phyloP scores from a whole-genome alignment of 2,329 filamentous ascomycete genomes.

The Hirsutella thompsonii region DNA sequence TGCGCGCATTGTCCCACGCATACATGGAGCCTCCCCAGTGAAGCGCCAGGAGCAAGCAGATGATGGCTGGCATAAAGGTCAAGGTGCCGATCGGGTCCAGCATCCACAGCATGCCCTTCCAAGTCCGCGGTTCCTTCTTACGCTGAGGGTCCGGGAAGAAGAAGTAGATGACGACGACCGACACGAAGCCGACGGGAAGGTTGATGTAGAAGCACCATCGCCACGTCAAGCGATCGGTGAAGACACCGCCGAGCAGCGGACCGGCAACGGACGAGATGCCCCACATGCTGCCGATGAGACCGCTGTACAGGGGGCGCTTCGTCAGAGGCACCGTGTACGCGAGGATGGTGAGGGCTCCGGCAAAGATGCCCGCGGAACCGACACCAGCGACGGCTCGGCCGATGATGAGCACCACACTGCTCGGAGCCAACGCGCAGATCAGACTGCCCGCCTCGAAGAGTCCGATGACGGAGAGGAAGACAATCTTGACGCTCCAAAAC shows the following conservation, averaged over 20 bases:
- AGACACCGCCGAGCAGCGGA: constrained; percentile 35
- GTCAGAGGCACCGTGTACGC: constrained; percentile 34
- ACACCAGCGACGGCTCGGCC: constrained; percentile 37
- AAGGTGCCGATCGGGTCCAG: constrained; percentile 35
- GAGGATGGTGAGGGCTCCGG: constrained; percentile 36
- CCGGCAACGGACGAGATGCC: constrained; percentile 39
- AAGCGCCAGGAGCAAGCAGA: constrained; percentile 41
- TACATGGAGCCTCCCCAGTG: constrained; percentile 42
- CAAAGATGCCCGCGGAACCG: constrained; percentile 36
- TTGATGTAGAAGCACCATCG: constrained; percentile 39
- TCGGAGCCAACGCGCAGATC: constrained; percentile 29
- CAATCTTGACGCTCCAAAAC: constrained; percentile 33
- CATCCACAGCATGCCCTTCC: constrained; percentile 17
- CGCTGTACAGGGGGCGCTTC: constrained; percentile 40
- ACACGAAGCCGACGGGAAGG: constrained; percentile 31
- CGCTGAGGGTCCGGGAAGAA: constrained; percentile 20
- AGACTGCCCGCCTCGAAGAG: constrained; percentile 30
- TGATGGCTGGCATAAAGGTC: constrained; percentile 35
- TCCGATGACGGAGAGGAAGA: constrained; percentile 28
- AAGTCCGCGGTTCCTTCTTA: background rate
- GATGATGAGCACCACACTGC: constrained; percentile 34
- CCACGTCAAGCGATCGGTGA: constrained; percentile 36
- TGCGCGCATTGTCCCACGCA: constrained; percentile 32
- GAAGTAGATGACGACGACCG: constrained; percentile 34
- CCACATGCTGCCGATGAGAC: constrained; percentile 41